Evolutionary conservation across 2,329 filamentous ascomycete species (phyloP).

Genomic region (Stemphylium lycopersici): DNA sequence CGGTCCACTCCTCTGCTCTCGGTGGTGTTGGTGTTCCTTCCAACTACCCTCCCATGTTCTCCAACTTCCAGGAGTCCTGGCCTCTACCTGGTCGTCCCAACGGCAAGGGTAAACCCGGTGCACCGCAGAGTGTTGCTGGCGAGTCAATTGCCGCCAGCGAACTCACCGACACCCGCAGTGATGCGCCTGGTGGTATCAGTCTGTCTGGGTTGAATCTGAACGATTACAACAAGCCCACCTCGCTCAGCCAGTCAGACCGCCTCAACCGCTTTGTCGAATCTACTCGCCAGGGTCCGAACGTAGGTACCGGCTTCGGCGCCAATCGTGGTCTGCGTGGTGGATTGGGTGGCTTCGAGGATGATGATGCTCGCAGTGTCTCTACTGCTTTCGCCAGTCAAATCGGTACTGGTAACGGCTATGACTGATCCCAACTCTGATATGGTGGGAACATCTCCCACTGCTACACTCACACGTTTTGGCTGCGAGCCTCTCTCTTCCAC

Average conservation of each 20-base stretch:
- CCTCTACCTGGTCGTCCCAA: conserved; percentile 79
- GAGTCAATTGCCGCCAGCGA: conserved; percentile 94
- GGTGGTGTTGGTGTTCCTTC: conserved; percentile 81
- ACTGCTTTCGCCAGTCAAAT: conserved; percentile 97
- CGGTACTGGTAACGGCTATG: conserved; percentile 69
- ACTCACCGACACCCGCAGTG: conserved; percentile 80
- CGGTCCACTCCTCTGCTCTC: conserved; percentile 88
- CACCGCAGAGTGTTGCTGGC: conserved; percentile 79
- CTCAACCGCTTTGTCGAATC: conserved; percentile 94
- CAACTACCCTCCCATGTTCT: conserved; percentile 94
- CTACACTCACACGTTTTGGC: conserved; percentile 14
- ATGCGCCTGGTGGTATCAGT: conserved; percentile 83
- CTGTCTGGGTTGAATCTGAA: conserved; percentile 81
- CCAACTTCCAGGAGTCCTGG: conserved; percentile 90
- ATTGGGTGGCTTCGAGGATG: conserved; percentile 68
- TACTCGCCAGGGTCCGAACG: conserved; percentile 66
- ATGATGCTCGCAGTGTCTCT: conserved; percentile 94
- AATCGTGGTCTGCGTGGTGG: conserved; percentile 49
- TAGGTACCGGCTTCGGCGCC: conserved; percentile 47
- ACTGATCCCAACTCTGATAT: conserved; percentile 53
- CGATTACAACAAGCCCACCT: conserved; percentile 72
- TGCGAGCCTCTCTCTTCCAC: conserved; percentile 14
- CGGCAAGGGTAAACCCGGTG: conserved; percentile 66
- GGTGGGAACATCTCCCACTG: conserved; percentile 6
- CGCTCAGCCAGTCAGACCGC: conserved; percentile 83